Percentiles rank a stretch among this genome's conserved stretches.
These are phyloP conservation scores for Cladophialophora psammophila DNA, from an alignment of 2,329 filamentous ascomycete genomes.

Conservation along the genomic window DNA sequence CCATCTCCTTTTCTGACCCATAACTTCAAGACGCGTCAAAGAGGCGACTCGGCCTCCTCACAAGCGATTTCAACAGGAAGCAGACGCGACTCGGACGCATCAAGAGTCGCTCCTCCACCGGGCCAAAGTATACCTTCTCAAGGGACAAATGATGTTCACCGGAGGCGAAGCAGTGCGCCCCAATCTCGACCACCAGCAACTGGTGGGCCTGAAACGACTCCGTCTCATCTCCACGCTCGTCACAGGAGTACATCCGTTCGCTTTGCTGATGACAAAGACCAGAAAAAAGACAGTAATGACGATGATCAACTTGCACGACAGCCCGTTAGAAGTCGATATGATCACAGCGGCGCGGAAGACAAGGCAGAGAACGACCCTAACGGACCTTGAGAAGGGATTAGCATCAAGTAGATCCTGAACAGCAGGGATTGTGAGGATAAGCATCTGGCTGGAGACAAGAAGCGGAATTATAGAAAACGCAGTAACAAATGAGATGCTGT, in stretches of 20 bases:
- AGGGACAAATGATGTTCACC: constrained; percentile 2
- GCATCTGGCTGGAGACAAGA: background rate
- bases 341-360: constrained; percentile 14
- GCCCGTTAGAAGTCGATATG: constrained; percentile 29
- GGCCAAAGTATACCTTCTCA: constrained; percentile 3
- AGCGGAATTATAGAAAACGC: background rate
- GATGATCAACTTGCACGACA: constrained; percentile 11
- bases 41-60: constrained; percentile 36
- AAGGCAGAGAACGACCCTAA: background rate
- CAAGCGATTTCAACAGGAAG: constrained; percentile 31
- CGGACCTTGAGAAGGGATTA: constrained; percentile 11
- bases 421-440: background rate
- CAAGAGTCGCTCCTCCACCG: background rate
- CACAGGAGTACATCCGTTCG: constrained; percentile 31
- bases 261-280: constrained; percentile 23
- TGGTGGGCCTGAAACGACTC: background rate
- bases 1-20: constrained; percentile 36
- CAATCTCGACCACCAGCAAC: constrained; percentile 2
- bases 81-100: constrained; percentile 23
- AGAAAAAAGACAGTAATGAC: background rate
- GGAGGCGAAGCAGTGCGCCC: constrained; percentile 26
- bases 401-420: background rate
- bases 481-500: background rate
- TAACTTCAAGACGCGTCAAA: constrained; percentile 24
- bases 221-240: constrained; percentile 4